phyloP scores from a whole-genome alignment of 2,329 filamentous ascomycete species.

The Septoria petroselini region DNA sequence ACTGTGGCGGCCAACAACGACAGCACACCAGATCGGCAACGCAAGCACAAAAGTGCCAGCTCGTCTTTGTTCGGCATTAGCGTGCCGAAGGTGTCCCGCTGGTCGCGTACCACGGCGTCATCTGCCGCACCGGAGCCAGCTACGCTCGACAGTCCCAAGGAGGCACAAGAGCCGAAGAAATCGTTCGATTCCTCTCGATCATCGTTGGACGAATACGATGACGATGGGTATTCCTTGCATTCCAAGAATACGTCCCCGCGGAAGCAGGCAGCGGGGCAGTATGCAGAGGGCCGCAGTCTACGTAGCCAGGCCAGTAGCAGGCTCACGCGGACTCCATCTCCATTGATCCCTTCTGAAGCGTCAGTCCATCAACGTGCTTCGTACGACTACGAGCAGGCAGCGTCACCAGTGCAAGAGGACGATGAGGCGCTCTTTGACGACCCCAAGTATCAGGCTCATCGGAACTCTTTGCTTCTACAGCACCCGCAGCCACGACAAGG shows the following conservation, averaged over 20 bases:
- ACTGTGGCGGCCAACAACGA: slow-evolving; percentile 48
- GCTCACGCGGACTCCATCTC: slow-evolving; percentile 47
- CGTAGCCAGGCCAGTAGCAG: slow-evolving; percentile 38
- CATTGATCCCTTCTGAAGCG: slow-evolving; percentile 55
- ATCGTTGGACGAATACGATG: slow-evolving; percentile 58
- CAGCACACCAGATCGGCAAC: slow-evolving; percentile 70
- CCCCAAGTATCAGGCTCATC: slow-evolving; percentile 77
- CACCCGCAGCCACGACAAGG: slow-evolving; percentile 75
- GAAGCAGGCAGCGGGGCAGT: slow-evolving; percentile 35
- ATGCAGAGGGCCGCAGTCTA: slow-evolving; percentile 33
- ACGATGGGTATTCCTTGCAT: slow-evolving; percentile 52
- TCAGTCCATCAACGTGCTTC: slow-evolving; percentile 26
- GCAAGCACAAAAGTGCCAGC: slow-evolving; percentile 83
- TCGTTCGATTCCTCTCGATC: slow-evolving; percentile 69
- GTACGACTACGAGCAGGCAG: slow-evolving; percentile 23
- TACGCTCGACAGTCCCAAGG: slow-evolving; percentile 33
- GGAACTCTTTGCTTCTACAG: slow-evolving; percentile 74
- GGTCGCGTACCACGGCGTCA: slow-evolving; percentile 94
- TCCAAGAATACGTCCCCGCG: slow-evolving; percentile 53
- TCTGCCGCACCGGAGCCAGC: slow-evolving; percentile 59
- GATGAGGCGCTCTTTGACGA: slow-evolving; percentile 48
- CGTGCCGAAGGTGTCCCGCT: slow-evolving; percentile 84
- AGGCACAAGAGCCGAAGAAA: slow-evolving; percentile 44
- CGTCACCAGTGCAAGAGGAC: slow-evolving; percentile 31
- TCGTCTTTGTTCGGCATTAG: slow-evolving; percentile 65